Conservation (phyloP, 2,329 filamentous ascomycete genomes). For the Beauveria sp. region DNA sequence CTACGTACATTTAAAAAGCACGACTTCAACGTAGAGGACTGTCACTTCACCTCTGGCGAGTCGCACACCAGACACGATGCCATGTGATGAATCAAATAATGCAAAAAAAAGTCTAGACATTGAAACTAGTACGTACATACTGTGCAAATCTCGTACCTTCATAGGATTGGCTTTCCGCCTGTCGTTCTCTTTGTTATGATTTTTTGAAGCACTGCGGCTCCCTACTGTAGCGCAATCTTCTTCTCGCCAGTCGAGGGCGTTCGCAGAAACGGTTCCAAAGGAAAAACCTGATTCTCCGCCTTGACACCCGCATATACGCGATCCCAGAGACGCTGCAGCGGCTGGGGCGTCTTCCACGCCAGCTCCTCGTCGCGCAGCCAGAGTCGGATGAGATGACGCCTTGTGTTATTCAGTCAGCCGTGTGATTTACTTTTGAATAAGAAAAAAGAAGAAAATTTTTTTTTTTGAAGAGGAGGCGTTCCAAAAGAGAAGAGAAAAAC, state of each 20-base stretch:
- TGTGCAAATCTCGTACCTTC: background rate
- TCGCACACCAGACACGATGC: no score
- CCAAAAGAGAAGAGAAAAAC: conserved; percentile 14
- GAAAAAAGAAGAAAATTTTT: no score
- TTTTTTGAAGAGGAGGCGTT: no score
- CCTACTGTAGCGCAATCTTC: background rate
- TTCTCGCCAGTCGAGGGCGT: background rate
- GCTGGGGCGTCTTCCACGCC: conserved; percentile 40
- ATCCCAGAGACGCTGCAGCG: conserved; percentile 41
- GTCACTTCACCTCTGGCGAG: background rate
- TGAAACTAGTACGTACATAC: background rate
- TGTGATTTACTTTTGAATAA: background rate
- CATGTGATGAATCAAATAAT: no score
- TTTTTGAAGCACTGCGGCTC: background rate
- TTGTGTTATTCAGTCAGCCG: conserved; percentile 4
- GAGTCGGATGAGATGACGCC: conserved; percentile 41
- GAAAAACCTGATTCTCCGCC: conserved; percentile 46
- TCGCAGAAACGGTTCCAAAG: conserved; percentile 38
- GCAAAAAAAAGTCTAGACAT: no score
- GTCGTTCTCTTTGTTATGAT: background rate
- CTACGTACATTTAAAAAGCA: background rate
- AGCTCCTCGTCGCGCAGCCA: conserved; percentile 43
- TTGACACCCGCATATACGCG: conserved; percentile 45
- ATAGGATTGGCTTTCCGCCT: background rate
- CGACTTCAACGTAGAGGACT: background rate